Base-by-base conservation (phyloP, 106 monocot species). In the Triglochin maritima region DNA sequence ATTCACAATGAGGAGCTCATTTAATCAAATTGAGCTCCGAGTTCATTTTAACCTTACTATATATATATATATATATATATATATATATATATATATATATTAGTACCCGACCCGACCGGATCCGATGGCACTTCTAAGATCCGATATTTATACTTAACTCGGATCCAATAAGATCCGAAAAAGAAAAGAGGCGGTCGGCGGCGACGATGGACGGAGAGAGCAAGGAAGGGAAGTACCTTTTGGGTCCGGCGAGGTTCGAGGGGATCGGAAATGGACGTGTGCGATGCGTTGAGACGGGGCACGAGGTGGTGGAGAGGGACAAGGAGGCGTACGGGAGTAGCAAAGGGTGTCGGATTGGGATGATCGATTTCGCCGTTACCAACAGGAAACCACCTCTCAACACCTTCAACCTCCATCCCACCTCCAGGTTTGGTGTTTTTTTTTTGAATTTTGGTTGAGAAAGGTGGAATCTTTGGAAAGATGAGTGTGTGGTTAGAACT, bases 211-310 rank as follows among this genome's bases (percentile, higher is more conserved):
- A 43, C 10, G 52, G 9, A 4, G 44, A 44, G 53, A 17, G 43
- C 45, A 57, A 68, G 57, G 95, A 86, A 69, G 87, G 90, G 17
- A 47, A 49, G 66, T 77, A 82, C 47, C 65, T 96, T 47, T 74
- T 96, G 10, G 95, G 95, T 16, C 3, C 65, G 4, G 90, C 96
- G 55, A 82, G 70, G 13, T 96, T 83, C 78, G 17, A 17, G 17
- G 85, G 86, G 47, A 44, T 84, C 44, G 90, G 78, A 7, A 72
- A 71, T 55, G 85, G 90, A 10, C 83, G 96, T 17, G 50, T 85
- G 55, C 77, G 83, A 46, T 96, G 96, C 81, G 72, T 70, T 17
- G 96, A 90, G 73, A 86, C 88, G 17, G 90, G 96, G 9, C 96
- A 96, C 71, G 96, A 96, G 81, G 59, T 96, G 62, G 74, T 74